Percentiles rank a stretch among this genome's conserved stretches.
Conservation (phyloP, 768 basidiomycete species). For the Melanogaster broomeanus region DNA sequence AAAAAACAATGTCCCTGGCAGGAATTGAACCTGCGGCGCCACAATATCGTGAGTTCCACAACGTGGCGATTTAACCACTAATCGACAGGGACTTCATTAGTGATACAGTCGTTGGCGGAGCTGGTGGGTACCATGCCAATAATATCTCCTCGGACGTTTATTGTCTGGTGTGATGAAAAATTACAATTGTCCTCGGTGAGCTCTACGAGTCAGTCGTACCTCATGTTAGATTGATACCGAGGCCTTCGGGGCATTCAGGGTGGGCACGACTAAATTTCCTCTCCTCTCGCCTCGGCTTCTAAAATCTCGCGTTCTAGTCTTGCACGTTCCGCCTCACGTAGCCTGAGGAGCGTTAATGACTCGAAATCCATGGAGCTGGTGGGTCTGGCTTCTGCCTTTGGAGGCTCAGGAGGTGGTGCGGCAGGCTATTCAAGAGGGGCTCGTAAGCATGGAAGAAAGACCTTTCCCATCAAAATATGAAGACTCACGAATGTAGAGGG, state of each 20-base stretch:
- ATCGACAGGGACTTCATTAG: conserved; percentile 38
- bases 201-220: conserved; percentile 14
- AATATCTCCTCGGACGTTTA: neutral
- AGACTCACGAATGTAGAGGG: conserved; percentile 35
- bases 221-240: neutral
- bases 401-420: conserved; percentile 14
- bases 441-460: conserved; percentile 4
- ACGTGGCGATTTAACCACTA: conserved; percentile 46
- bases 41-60: conserved; percentile 38
- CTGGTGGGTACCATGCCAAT: neutral
- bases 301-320: conserved; percentile 75
- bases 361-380: conserved; percentile 68
- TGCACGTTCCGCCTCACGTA: conserved; percentile 80
- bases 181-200: conserved; percentile 3
- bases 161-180: neutral
- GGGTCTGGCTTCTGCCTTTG: conserved; percentile 22
- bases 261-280: conserved; percentile 1
- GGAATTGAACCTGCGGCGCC: conserved; percentile 41
- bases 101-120: neutral
- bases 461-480: neutral
- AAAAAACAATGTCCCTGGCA: conserved; percentile 37
- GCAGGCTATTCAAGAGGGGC: conserved; percentile 16
- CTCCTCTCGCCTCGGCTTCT: conserved; percentile 58
- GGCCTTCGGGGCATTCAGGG: neutral
- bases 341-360: conserved; percentile 73